phyloP scores from a whole-genome alignment of 1,139 yeast genomes.

The Wickerhamiella infanticola region DNA sequence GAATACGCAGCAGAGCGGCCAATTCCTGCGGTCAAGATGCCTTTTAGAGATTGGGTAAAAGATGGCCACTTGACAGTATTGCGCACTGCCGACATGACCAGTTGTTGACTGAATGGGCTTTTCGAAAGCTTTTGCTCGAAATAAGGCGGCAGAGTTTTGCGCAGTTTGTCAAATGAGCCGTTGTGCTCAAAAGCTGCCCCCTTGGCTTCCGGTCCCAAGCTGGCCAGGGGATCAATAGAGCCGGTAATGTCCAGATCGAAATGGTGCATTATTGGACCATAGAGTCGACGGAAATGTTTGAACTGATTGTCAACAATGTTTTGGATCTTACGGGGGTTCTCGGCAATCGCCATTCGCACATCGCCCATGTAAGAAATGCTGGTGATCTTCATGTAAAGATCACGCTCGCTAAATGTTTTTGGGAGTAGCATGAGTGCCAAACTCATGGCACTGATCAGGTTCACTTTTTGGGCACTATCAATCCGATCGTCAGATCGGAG shows the following conservation, averaged over 20 bases:
- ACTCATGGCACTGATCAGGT: constrained; percentile 63
- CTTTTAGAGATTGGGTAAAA: constrained; percentile 61
- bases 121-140: constrained; percentile 1
- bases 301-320: constrained; percentile 76
- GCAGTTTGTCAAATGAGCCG: constrained; percentile 14
- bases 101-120: constrained; percentile 25
- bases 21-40: constrained; percentile 76
- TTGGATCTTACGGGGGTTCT: constrained; percentile 73
- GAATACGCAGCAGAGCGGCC: constrained; percentile 61
- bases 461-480: constrained; percentile 42
- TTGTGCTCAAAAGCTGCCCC: constrained; percentile 23
- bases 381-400: constrained; percentile 64
- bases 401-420: constrained; percentile 39
- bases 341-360: constrained; percentile 73
- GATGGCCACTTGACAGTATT: constrained; percentile 57
- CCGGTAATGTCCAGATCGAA: constrained; percentile 4
- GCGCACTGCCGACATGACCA: constrained; percentile 34
- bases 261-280: constrained; percentile 46
- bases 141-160: constrained; percentile 16
- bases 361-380: constrained; percentile 82
- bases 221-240: constrained; percentile 4
- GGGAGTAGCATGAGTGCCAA: constrained; percentile 50
- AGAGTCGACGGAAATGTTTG: constrained; percentile 49
- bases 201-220: constrained; percentile 22
- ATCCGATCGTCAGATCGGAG: constrained; percentile 20